Percentiles rank a stretch among this genome's conserved stretches.
Conservation (phyloP, 2,329 filamentous ascomycete genomes). For the Teratosphaeria nubilosa region DNA sequence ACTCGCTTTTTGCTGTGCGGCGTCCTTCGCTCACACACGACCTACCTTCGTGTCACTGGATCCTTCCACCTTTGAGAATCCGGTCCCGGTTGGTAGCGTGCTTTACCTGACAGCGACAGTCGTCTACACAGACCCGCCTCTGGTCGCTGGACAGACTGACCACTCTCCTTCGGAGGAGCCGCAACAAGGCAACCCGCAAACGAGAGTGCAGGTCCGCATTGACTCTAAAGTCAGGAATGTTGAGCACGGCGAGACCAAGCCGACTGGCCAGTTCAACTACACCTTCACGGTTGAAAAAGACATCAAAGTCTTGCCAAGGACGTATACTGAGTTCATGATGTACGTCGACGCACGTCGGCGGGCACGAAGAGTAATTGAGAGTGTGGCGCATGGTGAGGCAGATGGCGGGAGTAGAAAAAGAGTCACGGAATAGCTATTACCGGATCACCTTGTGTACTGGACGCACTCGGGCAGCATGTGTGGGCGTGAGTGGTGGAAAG, state of each 20-base stretch:
- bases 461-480: no score
- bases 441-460: no score
- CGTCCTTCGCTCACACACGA: conserved; percentile 57
- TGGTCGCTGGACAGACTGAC: conserved; percentile 31
- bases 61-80: conserved; percentile 64
- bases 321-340: conserved; percentile 55
- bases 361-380: conserved; percentile 42
- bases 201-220: conserved; percentile 59
- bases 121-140: conserved; percentile 58
- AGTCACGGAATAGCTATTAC: background rate
- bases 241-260: conserved; percentile 56
- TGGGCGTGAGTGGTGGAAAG: no score
- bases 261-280: conserved; percentile 68
- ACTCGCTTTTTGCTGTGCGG: conserved; percentile 64
- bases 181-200: conserved; percentile 36
- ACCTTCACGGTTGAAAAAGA: conserved; percentile 58
- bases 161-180: conserved; percentile 10
- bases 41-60: conserved; percentile 65
- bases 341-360: conserved; percentile 52
- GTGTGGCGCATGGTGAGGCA: conserved; percentile 22
- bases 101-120: conserved; percentile 63
- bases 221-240: conserved; percentile 64
- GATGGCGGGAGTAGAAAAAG: conserved; percentile 5
- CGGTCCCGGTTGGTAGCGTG: conserved; percentile 64
- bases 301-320: conserved; percentile 55